Percentiles rank a stretch among this genome's conserved stretches.
Conservation (phyloP, 345 rosid genomes). For the Bruguiera gymnorhiza region DNA sequence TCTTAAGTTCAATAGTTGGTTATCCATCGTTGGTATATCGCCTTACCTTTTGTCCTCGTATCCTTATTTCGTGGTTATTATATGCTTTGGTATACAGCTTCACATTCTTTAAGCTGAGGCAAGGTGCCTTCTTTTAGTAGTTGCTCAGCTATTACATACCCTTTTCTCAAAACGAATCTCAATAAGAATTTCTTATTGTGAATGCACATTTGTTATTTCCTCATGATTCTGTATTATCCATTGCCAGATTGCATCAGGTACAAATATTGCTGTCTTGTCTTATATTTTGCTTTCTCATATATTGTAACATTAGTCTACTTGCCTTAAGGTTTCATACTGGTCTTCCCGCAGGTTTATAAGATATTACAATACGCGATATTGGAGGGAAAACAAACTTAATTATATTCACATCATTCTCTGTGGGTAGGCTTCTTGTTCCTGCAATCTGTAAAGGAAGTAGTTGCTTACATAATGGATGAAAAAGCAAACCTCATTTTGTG, state of each 20-base stretch:
- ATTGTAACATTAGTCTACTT: neutral
- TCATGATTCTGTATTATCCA: constrained; percentile 69
- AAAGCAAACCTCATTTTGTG: constrained; percentile 3
- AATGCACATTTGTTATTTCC: constrained; percentile 93
- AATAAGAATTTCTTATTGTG: constrained; percentile 77
- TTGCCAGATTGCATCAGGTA: constrained; percentile 90
- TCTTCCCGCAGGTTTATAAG: constrained; percentile 60
- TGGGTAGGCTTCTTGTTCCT: constrained; percentile 44
- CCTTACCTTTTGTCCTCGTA: constrained; percentile 10
- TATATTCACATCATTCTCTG: constrained; percentile 71
- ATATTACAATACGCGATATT: constrained; percentile 67
- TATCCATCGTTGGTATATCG: constrained; percentile 18
- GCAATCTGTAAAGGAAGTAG: neutral
- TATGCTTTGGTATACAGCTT: neutral
- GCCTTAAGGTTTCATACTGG: constrained; percentile 2
- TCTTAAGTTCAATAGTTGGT: constrained; percentile 19
- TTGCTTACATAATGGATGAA: neutral
- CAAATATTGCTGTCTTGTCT: neutral
- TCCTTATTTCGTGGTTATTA: neutral
- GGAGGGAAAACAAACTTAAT: constrained; percentile 57
- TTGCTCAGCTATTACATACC: constrained; percentile 60
- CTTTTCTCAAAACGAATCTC: constrained; percentile 19
- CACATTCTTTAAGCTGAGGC: constrained; percentile 17
- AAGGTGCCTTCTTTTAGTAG: constrained; percentile 35
- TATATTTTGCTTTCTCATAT: neutral